Evolutionary conservation across 202 grass and related monocot species (phyloP).

Genomic region (Panicum virgatum): DNA sequence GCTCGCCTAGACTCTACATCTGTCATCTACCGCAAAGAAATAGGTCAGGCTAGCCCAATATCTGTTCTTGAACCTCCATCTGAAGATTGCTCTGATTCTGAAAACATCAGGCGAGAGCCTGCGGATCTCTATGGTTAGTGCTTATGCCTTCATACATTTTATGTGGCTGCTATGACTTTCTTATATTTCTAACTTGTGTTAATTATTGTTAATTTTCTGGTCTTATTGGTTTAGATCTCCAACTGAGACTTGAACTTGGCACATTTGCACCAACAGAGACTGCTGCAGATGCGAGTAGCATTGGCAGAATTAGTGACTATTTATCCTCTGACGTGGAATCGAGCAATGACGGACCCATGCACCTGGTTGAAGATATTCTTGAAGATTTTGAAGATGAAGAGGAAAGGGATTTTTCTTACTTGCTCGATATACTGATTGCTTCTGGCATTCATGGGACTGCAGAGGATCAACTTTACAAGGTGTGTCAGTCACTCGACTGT

Average conservation of each 20-base stretch:
- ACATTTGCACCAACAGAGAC: constrained; percentile 13
- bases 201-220: constrained; percentile 11
- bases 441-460: constrained; percentile 63
- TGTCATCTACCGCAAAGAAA: constrained; percentile 36
- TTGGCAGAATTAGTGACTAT: neutral
- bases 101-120: constrained; percentile 35
- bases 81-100: constrained; percentile 41
- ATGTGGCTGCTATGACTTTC: neutral
- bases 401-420: constrained; percentile 80
- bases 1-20: constrained; percentile 25
- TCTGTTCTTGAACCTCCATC: constrained; percentile 57
- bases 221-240: constrained; percentile 40
- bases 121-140: constrained; percentile 42
- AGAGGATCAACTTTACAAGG: constrained; percentile 48
- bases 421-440: constrained; percentile 68
- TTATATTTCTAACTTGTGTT: neutral
- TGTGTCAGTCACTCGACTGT: constrained; percentile 48
- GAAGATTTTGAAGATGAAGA: constrained; percentile 66
- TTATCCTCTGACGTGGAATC: constrained; percentile 20
- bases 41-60: constrained; percentile 61
- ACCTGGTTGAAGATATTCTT: constrained; percentile 58
- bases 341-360: constrained; percentile 20
- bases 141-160: neutral
- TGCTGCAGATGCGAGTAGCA: neutral
- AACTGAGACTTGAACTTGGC: constrained; percentile 33